phyloP scores from a whole-genome alignment of 192 early-diverging fungal genomes.

The Oehlia diaphana region DNA sequence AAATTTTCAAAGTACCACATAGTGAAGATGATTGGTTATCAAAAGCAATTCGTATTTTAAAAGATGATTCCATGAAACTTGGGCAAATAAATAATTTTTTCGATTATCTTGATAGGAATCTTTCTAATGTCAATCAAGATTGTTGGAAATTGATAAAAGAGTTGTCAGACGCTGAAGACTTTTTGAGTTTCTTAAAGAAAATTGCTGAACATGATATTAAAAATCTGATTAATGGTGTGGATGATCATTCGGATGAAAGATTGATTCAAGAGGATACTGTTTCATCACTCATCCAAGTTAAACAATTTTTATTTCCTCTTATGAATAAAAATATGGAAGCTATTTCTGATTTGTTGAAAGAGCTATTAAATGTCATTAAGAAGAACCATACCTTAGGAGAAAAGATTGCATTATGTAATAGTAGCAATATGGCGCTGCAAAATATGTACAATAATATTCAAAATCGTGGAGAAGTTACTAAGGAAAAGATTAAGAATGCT shows the following conservation, averaged over 20 bases:
- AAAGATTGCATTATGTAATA: constrained; percentile 27
- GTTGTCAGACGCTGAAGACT: neutral
- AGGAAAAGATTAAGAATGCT: constrained; percentile 17
- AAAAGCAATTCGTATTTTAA: neutral
- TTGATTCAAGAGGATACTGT: constrained; percentile 30
- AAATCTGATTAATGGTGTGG: constrained; percentile 34
- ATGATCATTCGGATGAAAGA: constrained; percentile 31
- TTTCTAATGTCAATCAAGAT: neutral
- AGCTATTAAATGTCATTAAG: neutral
- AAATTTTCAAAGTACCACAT: neutral
- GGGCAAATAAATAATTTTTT: constrained; percentile 6
- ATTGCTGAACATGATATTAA: constrained; percentile 26
- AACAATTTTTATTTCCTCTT: constrained; percentile 21
- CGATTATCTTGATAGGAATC: neutral
- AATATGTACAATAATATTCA: constrained; percentile 26
- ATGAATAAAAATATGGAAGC: neutral
- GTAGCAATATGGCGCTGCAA: constrained; percentile 23
- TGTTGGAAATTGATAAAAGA: constrained; percentile 9
- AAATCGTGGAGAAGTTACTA: neutral
- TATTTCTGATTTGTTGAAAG: neutral
- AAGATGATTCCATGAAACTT: neutral
- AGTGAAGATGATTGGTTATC: constrained; percentile 1
- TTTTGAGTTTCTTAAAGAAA: neutral
- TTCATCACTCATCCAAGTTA: constrained; percentile 27
- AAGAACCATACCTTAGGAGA: neutral